These are phyloP conservation scores for Rhododendron simsii DNA, from an alignment of 148 eudicot genomes.

Conservation along the genomic window DNA sequence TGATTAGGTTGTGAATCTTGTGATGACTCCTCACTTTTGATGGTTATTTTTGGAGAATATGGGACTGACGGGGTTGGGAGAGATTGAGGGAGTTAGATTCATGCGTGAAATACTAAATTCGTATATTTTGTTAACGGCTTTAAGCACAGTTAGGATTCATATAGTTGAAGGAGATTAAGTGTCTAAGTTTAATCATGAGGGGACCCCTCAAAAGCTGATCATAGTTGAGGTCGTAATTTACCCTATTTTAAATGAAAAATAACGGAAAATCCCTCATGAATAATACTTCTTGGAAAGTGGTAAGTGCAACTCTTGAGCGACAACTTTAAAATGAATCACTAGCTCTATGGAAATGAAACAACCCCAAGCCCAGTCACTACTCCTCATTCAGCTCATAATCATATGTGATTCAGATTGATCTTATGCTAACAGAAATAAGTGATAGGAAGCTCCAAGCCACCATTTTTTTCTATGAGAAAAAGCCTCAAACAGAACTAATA, in stretches of 20 bases:
- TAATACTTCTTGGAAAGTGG: neutral
- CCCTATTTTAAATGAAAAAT: neutral
- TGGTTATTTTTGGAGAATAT: no score
- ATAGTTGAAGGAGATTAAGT: neutral
- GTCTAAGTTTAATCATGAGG: neutral
- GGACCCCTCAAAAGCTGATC: neutral
- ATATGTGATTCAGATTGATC: neutral
- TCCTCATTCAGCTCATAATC: neutral
- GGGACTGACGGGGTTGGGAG: neutral
- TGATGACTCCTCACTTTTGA: no score
- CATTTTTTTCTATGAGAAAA: neutral
- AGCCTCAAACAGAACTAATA: neutral
- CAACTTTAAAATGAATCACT: neutral
- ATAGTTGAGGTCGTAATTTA: neutral
- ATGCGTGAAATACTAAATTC: neutral
- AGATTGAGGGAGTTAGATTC: neutral
- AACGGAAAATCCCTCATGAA: neutral
- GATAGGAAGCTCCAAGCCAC: neutral
- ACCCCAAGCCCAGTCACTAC: neutral
- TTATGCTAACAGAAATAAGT: neutral
- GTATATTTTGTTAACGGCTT: neutral
- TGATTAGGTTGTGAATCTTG: no score
- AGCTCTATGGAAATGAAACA: neutral
- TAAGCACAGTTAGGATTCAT: neutral
- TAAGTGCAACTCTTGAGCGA: neutral